A percentile compares a stretch with the other conserved stretches of the same genome.
phyloP scores from a whole-genome alignment of 805 yeast genomes.

The Schizosaccharomyces cryophilus region DNA sequence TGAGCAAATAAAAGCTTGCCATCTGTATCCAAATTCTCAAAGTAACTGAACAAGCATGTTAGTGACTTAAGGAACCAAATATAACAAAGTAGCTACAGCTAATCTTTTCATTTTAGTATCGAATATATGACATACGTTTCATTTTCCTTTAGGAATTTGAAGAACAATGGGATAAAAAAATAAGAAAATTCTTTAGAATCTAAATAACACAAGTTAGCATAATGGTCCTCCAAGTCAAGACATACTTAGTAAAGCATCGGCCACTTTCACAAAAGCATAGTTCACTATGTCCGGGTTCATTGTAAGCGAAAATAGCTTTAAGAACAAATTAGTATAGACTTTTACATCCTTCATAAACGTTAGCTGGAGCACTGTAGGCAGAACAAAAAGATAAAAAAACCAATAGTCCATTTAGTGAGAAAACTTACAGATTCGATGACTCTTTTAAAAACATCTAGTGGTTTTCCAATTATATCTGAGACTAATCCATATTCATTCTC shows the following conservation, averaged over 20 bases:
- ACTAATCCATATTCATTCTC: constrained; percentile 36
- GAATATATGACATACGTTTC: background rate
- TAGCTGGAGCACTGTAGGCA: no score
- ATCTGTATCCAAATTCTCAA: background rate
- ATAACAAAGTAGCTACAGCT: no score
- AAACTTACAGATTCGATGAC: background rate
- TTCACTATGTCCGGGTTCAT: constrained; percentile 41
- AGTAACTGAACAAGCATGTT: background rate
- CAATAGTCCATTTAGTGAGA: background rate
- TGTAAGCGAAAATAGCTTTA: constrained; percentile 28
- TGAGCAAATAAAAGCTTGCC: background rate
- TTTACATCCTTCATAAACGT: constrained; percentile 17
- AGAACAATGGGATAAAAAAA: background rate
- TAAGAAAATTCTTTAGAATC: constrained; percentile 15
- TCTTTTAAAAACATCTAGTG: background rate
- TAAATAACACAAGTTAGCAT: background rate
- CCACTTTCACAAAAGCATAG: constrained; percentile 34
- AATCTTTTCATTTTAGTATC: background rate
- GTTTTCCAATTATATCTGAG: background rate
- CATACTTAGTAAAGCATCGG: constrained; percentile 22
- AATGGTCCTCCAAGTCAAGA: background rate
- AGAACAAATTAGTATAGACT: constrained; percentile 29
- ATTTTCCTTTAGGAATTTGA: background rate
- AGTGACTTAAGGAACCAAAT: no score
- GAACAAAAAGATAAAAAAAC: background rate